phyloP scores from a whole-genome alignment of 73 alveolate species.

The Durusdinium trenchii region DNA sequence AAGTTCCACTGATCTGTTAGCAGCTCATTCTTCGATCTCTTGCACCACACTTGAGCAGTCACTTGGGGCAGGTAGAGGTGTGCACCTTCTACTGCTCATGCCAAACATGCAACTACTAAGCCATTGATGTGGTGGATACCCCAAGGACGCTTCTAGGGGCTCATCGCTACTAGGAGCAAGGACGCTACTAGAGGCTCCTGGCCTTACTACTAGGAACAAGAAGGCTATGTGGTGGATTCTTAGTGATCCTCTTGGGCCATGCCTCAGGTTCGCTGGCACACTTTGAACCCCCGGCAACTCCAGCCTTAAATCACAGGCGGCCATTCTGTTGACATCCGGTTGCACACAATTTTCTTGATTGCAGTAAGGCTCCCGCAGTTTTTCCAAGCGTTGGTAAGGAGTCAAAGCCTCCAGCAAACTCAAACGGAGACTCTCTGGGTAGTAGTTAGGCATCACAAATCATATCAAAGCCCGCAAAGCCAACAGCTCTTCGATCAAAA shows the following conservation, averaged over 20 bases:
- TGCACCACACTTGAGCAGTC: no score
- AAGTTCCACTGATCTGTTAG: no score
- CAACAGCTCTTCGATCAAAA: no score
- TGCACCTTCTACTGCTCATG: no score
- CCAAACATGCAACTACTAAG: no score
- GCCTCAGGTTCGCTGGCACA: slow-evolving; percentile 54
- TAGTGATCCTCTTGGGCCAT: neutral
- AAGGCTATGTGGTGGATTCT: neutral
- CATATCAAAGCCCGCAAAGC: no score
- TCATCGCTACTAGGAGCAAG: neutral
- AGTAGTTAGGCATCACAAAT: neutral
- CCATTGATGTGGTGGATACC: neutral
- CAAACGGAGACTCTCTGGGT: no score
- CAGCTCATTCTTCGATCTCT: no score
- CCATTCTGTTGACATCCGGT: neutral
- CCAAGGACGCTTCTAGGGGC: neutral
- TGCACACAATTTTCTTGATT: neutral
- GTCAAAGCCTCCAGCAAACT: slow-evolving; percentile 59
- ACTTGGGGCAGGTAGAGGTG: no score
- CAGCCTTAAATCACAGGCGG: neutral
- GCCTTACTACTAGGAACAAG: neutral
- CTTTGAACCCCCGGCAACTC: slow-evolving; percentile 40
- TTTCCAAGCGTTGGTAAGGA: slow-evolving; percentile 46
- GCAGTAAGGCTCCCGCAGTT: neutral
- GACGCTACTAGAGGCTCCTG: neutral